Evolutionary conservation across 2,329 filamentous ascomycete species (phyloP), one percentile per base, ranked within the genome.

Genomic region (Claviceps capensis): DNA sequence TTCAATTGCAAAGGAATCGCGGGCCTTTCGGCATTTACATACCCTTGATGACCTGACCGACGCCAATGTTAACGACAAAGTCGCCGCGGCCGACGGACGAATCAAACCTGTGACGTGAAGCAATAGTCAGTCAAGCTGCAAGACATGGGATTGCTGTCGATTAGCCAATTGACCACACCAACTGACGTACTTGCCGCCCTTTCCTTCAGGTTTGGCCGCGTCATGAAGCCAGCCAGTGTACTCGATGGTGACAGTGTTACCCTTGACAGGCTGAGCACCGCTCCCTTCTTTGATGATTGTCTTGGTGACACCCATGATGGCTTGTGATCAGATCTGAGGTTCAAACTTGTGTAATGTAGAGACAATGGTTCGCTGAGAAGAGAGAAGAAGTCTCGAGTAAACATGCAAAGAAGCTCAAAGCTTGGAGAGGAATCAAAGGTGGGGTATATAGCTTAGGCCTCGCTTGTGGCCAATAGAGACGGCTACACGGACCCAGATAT

Each of bases 211-310:
- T 66, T 79, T 70, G 57, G 63, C 70, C 22, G 72, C 63, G 63
- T 94, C 83, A 70, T 85, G 86, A 57, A 97, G 77, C 71, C 75
- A 95, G 62, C 93, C 93, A 43, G 85, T 93, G 77, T 97, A 97
- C 71, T 93, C 81, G 65, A 97, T 95, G 63, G 78, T 80, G 63
- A 97, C 87, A 26, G 71, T 79, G 67, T 96, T 82, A 58, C 87
- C 85, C 16, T 64, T 62, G 58, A 70, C 64, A 53, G 91, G 86
- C 58, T 69, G 73, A 61, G 81, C 66, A 53, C 76, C 75, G 62
- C 77, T 76, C 63, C 91, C 90, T 56, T 77, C 68, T 38, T 70
- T 63, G 60, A 83, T 67, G 57, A 78, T 69, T 48, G 75, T 77
- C 75, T 88, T 94, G 54, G 73, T 77, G 63, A 95, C 86, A 67